Percentiles rank a stretch among this genome's conserved stretches.
Conservation (phyloP, 805 yeast genomes). For the Saccharomycopsis schoenii region DNA sequence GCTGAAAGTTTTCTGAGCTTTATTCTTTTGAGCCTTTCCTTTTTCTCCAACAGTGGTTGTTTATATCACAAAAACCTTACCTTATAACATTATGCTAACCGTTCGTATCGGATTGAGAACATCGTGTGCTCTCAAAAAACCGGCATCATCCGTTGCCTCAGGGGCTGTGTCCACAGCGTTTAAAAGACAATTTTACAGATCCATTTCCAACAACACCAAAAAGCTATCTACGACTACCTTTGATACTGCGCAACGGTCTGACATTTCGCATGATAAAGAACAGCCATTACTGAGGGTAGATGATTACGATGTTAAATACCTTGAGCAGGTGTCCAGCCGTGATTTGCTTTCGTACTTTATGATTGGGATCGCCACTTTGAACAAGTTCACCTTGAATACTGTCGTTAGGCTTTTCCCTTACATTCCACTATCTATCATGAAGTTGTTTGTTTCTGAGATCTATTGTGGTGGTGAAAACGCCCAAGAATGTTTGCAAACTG, state of each 20-base stretch:
- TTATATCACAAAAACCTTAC: background rate
- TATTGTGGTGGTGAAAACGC: conserved; percentile 88
- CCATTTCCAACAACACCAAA: background rate
- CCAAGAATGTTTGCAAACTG: conserved; percentile 60
- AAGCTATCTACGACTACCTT: background rate
- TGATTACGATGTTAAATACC: conserved; percentile 25
- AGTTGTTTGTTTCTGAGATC: conserved; percentile 63
- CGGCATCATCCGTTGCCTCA: no score
- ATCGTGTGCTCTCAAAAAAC: background rate
- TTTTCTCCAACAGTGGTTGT: background rate
- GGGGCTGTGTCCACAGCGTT: background rate
- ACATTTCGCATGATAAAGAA: background rate
- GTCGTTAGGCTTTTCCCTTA: conserved; percentile 63
- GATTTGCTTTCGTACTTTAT: conserved; percentile 57
- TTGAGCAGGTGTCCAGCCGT: conserved; percentile 41
- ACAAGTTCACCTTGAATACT: conserved; percentile 48
- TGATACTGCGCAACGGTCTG: background rate
- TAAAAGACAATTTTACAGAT: background rate
- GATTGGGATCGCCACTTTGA: conserved; percentile 61
- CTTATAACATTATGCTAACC: background rate
- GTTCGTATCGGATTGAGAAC: background rate
- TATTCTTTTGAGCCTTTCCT: no score
- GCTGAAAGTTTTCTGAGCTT: background rate
- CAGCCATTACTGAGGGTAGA: background rate
- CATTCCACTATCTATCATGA: conserved; percentile 63